Conservation (phyloP, 805 yeast species). For the Ogataea saltuana region DNA sequence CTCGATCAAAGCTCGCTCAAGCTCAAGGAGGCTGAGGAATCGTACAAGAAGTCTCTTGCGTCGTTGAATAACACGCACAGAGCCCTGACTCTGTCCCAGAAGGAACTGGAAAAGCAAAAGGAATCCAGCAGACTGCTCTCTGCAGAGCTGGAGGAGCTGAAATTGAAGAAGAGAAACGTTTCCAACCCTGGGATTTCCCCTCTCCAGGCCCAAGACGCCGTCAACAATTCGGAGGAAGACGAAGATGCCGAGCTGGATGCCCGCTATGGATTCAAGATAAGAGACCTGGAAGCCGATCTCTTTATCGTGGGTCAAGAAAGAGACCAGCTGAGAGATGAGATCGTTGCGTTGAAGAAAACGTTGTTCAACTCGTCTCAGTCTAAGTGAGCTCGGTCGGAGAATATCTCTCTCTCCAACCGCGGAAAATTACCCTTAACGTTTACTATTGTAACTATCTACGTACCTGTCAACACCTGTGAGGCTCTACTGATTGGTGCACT, state of each 20-base stretch:
- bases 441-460: neutral
- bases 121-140: slow-evolving; percentile 54
- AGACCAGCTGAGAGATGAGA: slow-evolving; percentile 69
- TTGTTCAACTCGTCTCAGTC: slow-evolving; percentile 30
- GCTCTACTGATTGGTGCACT: no score
- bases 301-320: slow-evolving; percentile 81
- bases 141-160: slow-evolving; percentile 70
- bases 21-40: slow-evolving; percentile 51
- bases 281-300: slow-evolving; percentile 82
- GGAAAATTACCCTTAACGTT: no score
- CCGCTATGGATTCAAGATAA: slow-evolving; percentile 72
- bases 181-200: slow-evolving; percentile 14
- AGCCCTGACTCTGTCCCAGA: slow-evolving; percentile 73
- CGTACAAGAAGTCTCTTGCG: slow-evolving; percentile 69
- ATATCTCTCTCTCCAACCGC: no score
- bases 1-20: slow-evolving; percentile 29
- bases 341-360: slow-evolving; percentile 59
- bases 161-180: slow-evolving; percentile 37
- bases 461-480: no score
- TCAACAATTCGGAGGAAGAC: slow-evolving; percentile 26
- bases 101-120: slow-evolving; percentile 64
- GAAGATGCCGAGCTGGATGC: slow-evolving; percentile 41
- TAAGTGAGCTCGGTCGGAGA: no score
- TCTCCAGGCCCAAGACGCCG: slow-evolving; percentile 5
- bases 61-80: slow-evolving; percentile 72